Conservation (phyloP, 768 basidiomycete genomes). For the Rhodotorula paludigena region DNA sequence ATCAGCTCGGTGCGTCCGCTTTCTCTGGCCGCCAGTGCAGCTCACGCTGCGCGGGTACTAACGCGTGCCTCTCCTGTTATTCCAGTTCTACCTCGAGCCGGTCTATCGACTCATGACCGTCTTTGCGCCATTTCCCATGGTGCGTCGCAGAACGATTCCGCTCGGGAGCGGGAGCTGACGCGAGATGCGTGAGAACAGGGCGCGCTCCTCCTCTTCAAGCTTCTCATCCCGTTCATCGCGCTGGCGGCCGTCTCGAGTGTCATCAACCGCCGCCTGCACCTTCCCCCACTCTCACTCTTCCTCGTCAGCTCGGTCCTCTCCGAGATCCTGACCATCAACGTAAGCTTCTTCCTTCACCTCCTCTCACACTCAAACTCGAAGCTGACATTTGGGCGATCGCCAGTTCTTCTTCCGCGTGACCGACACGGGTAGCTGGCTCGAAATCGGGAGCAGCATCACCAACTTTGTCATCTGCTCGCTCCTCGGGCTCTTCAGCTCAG, state of each 20-base stretch:
- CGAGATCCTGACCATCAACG: slow-evolving; percentile 54
- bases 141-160: slow-evolving; percentile 21
- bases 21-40: background rate
- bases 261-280: slow-evolving; percentile 61
- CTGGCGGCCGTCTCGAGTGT: slow-evolving; percentile 65
- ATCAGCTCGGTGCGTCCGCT: slow-evolving; percentile 58
- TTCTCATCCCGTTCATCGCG: slow-evolving; percentile 72
- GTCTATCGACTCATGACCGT: slow-evolving; percentile 80
- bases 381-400: background rate
- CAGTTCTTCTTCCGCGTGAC: slow-evolving; percentile 74
- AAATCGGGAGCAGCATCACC: slow-evolving; percentile 81
- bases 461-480: slow-evolving; percentile 81
- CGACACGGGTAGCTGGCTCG: slow-evolving; percentile 77
- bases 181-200: slow-evolving; percentile 8
- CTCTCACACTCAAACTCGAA: background rate
- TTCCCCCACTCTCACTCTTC: slow-evolving; percentile 76
- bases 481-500: slow-evolving; percentile 71
- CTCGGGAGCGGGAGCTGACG: background rate
- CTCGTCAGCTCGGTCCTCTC: slow-evolving; percentile 69
- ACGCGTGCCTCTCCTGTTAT: background rate
- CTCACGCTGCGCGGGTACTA: background rate
- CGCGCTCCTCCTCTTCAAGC: slow-evolving; percentile 62
- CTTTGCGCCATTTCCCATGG: slow-evolving; percentile 80
- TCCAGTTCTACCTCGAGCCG: slow-evolving; percentile 79
- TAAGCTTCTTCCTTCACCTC: slow-evolving; percentile 9